Conservation (phyloP, 1,139 yeast genomes). For the Geotrichum candidum region DNA sequence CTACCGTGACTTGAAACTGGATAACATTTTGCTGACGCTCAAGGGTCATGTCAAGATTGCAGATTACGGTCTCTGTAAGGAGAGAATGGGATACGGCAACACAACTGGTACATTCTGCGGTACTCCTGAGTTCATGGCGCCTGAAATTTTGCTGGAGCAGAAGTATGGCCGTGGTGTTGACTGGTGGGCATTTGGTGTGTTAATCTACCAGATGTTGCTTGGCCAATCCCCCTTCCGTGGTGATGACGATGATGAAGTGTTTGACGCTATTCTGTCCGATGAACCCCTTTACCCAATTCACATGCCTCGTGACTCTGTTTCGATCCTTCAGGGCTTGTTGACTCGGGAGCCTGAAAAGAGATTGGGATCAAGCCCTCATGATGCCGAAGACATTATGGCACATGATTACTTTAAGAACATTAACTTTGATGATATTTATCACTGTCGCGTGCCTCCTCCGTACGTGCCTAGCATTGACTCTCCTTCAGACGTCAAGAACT, state of each 20-base stretch:
- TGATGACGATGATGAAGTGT: constrained; percentile 96
- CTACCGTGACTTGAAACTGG: constrained; percentile 92
- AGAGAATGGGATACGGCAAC: constrained; percentile 85
- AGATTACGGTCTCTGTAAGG: constrained; percentile 95
- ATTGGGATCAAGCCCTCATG: constrained; percentile 79
- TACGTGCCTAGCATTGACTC: constrained; percentile 68
- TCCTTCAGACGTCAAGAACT: constrained; percentile 87
- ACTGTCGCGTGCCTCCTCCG: constrained; percentile 65
- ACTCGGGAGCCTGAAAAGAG: constrained; percentile 83
- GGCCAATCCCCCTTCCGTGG: constrained; percentile 98
- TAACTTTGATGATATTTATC: constrained; percentile 77
- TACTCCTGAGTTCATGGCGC: constrained; percentile 99
- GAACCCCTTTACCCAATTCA: constrained; percentile 97
- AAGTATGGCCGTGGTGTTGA: constrained; percentile 91
- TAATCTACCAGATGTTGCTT: constrained; percentile 89
- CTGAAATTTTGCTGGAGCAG: constrained; percentile 90
- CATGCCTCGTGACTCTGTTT: constrained; percentile 96
- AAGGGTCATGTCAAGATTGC: constrained; percentile 96
- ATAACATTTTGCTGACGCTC: constrained; percentile 79
- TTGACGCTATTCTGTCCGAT: constrained; percentile 94
- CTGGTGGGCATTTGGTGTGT: constrained; percentile 99
- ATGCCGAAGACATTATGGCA: constrained; percentile 89
- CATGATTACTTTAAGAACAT: constrained; percentile 90
- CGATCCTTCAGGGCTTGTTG: constrained; percentile 80
- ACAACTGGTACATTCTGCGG: constrained; percentile 97